Evolutionary conservation across 106 monocot genomes (phyloP).

Genomic region (Phalaenopsis equestris): DNA sequence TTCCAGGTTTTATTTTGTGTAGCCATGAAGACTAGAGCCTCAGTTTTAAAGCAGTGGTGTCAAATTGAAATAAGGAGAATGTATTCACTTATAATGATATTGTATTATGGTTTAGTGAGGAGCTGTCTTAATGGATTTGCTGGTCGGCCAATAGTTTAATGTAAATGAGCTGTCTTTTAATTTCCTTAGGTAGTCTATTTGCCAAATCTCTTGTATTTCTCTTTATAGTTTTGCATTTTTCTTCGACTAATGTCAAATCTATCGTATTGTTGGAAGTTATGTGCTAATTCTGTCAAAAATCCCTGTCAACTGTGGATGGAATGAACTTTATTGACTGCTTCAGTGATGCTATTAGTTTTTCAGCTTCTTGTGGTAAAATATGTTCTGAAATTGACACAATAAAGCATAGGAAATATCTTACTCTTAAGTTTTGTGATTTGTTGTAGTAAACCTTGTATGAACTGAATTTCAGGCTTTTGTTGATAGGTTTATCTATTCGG

Average conservation of each 20-base stretch:
- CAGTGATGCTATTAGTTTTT: neutral
- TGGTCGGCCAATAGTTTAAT: slow-evolving; percentile 1
- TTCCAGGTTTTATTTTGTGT: neutral
- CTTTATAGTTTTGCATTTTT: slow-evolving; percentile 2
- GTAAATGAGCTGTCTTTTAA: slow-evolving; percentile 6
- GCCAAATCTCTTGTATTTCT: slow-evolving; percentile 5
- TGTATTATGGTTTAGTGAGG: neutral
- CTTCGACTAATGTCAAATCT: neutral
- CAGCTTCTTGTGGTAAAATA: neutral
- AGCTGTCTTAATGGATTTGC: neutral
- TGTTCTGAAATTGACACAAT: no score
- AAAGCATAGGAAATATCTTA: no score
- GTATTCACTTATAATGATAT: neutral
- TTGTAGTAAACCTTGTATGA: no score
- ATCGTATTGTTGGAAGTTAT: neutral
- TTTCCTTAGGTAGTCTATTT: neutral
- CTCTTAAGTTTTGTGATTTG: no score
- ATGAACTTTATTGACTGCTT: neutral
- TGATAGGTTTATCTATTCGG: no score
- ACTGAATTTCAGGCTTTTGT: no score
- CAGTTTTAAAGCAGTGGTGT: neutral
- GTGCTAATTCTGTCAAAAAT: neutral
- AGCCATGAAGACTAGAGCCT: neutral
- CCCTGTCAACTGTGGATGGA: neutral
- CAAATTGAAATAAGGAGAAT: slow-evolving; percentile 4